Conservation (phyloP, 352 stramenopile species). For the Phytophthora pini region DNA sequence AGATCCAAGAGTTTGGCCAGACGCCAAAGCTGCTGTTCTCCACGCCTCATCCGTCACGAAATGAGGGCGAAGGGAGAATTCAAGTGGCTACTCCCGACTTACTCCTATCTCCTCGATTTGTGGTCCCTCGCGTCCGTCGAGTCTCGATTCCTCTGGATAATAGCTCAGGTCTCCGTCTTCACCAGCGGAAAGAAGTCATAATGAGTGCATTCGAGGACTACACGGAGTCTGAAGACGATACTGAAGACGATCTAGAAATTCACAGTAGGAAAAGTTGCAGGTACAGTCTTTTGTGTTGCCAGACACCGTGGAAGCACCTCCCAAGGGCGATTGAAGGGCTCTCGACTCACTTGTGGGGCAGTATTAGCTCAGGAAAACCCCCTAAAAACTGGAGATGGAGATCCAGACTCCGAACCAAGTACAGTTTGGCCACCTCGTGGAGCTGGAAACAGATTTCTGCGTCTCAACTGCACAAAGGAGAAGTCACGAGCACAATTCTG, state of each 20-base stretch:
- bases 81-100: constrained; percentile 60
- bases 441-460: constrained; percentile 59
- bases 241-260: constrained; percentile 13
- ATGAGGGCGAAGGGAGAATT: constrained; percentile 52
- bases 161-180: constrained; percentile 17
- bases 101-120: constrained; percentile 49
- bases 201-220: constrained; percentile 39
- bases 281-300: constrained; percentile 54
- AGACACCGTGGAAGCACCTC: constrained; percentile 45
- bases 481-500: constrained; percentile 70
- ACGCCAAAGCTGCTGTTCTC: constrained; percentile 86
- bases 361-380: constrained; percentile 41
- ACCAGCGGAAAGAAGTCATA: constrained; percentile 29
- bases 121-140: constrained; percentile 23
- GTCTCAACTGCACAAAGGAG: constrained; percentile 54
- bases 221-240: constrained; percentile 48
- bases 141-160: constrained; percentile 25
- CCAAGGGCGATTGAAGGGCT: constrained; percentile 42
- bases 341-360: constrained; percentile 44
- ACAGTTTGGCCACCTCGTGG: constrained; percentile 38
- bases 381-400: constrained; percentile 68
- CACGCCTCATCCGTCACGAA: constrained; percentile 68
- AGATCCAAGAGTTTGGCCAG: constrained; percentile 95
- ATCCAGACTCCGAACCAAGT: constrained; percentile 43
- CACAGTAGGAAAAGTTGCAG: constrained; percentile 6